These are phyloP conservation scores for Leccinum boreale DNA, from an alignment of 768 basidiomycete genomes.

Conservation along the genomic window DNA sequence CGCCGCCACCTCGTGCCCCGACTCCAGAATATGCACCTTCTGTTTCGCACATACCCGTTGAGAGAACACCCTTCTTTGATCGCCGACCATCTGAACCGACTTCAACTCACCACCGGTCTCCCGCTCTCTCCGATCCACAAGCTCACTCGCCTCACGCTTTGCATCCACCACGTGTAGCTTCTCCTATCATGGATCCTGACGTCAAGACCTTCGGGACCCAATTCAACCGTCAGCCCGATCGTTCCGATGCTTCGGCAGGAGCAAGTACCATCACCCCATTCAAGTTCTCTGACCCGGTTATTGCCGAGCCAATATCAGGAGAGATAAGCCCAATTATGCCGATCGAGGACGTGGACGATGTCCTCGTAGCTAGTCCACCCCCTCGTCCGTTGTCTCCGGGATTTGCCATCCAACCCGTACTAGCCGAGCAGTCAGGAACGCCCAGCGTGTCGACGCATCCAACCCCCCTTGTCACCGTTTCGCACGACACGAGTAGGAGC, in stretches of 20 bases:
- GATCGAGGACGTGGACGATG: neutral
- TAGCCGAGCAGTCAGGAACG: neutral
- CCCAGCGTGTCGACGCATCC: neutral
- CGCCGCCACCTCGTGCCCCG: neutral
- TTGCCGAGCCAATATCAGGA: neutral
- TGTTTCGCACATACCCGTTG: neutral
- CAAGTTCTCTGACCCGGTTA: neutral
- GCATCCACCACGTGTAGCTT: neutral
- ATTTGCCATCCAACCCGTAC: neutral
- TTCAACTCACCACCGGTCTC: neutral
- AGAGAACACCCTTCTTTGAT: neutral
- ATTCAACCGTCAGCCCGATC: neutral
- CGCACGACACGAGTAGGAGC: conserved; percentile 7
- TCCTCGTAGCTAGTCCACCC: neutral
- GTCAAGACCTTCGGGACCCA: conserved; percentile 1
- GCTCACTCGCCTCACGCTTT: neutral
- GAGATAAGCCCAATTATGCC: neutral
- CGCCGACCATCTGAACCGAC: neutral
- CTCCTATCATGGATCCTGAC: conserved; percentile 8
- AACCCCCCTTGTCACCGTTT: neutral
- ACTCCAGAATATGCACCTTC: neutral
- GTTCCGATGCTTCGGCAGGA: neutral
- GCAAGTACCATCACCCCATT: neutral
- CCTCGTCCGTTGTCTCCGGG: conserved; percentile 3
- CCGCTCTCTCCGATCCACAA: neutral